These are phyloP conservation scores for Stygiomarasmius scandens DNA, from an alignment of 1,284 basidiomycete genomes.

Conservation along the genomic window DNA sequence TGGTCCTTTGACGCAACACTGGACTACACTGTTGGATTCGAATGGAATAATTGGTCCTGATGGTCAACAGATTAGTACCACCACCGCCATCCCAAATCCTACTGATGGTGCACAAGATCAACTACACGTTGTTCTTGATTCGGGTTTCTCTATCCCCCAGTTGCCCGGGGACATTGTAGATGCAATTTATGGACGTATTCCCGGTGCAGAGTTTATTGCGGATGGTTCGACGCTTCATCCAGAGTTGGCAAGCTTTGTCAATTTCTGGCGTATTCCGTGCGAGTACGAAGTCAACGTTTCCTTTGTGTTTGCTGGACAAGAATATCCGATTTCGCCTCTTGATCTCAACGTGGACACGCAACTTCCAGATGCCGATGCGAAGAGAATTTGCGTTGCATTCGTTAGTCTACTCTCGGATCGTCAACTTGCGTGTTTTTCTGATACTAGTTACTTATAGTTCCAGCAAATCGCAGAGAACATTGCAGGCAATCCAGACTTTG, in stretches of 20 bases:
- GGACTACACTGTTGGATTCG: neutral
- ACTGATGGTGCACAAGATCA: neutral
- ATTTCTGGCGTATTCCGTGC: slow-evolving; percentile 1
- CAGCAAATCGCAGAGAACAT: slow-evolving; percentile 23
- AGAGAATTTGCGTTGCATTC: neutral
- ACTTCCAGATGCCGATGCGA: neutral
- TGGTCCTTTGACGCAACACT: neutral
- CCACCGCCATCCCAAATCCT: slow-evolving; percentile 2
- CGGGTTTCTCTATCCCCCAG: slow-evolving; percentile 33
- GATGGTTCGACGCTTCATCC: neutral
- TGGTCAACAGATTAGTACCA: slow-evolving; percentile 2
- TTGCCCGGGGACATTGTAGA: slow-evolving; percentile 18
- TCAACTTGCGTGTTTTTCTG: neutral
- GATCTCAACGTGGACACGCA: neutral
- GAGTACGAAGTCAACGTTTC: slow-evolving; percentile 3
- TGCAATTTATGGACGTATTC: slow-evolving; percentile 8
- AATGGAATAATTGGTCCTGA: slow-evolving; percentile 10
- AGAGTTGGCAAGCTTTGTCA: neutral
- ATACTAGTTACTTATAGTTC: slow-evolving; percentile 20
- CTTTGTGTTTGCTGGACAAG: neutral
- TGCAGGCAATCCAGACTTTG: slow-evolving; percentile 10
- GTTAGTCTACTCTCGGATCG: neutral
- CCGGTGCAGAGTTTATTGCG: slow-evolving; percentile 7
- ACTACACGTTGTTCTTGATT: neutral
- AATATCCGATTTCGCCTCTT: neutral